A percentile compares a stretch with the other conserved stretches of the same genome.
These are phyloP conservation scores for Ophiocordyceps unilateralis DNA, from an alignment of 2,329 filamentous ascomycete species.

Conservation along the genomic window DNA sequence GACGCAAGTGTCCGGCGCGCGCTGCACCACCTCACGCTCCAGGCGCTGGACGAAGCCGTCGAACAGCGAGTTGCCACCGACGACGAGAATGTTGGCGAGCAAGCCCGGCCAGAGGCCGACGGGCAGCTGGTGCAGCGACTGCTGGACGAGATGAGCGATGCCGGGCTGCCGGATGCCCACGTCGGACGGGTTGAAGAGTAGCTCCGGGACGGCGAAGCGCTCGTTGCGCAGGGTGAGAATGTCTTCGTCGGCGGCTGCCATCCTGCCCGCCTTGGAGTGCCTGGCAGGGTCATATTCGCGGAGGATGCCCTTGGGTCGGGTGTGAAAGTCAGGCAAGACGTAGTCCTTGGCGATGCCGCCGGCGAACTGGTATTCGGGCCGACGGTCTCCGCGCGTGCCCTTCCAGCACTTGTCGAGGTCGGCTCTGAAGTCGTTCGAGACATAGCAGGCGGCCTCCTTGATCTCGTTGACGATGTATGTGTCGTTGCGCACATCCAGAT, in stretches of 20 bases:
- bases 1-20: slow-evolving; percentile 59
- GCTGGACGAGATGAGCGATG: slow-evolving; percentile 64
- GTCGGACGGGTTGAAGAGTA: slow-evolving; percentile 75
- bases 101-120: slow-evolving; percentile 71
- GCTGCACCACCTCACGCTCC: slow-evolving; percentile 53
- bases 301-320: slow-evolving; percentile 44
- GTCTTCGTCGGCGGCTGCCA: slow-evolving; percentile 42
- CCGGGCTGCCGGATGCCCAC: slow-evolving; percentile 73
- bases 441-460: slow-evolving; percentile 78
- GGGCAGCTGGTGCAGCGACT: slow-evolving; percentile 59
- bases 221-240: slow-evolving; percentile 79
- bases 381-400: slow-evolving; percentile 43
- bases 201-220: slow-evolving; percentile 75
- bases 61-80: slow-evolving; percentile 71
- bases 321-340: slow-evolving; percentile 66
- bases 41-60: slow-evolving; percentile 69
- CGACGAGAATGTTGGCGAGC: slow-evolving; percentile 72
- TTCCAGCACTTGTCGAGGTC: slow-evolving; percentile 81
- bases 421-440: slow-evolving; percentile 55
- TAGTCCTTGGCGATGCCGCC: slow-evolving; percentile 71
- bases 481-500: slow-evolving; percentile 93
- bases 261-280: slow-evolving; percentile 33
- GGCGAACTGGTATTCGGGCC: slow-evolving; percentile 29
- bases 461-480: slow-evolving; percentile 89
- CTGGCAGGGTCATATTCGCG: slow-evolving; percentile 59